phyloP scores from a whole-genome alignment of 257 asterid species.

The Phtheirospermum japonicum region DNA sequence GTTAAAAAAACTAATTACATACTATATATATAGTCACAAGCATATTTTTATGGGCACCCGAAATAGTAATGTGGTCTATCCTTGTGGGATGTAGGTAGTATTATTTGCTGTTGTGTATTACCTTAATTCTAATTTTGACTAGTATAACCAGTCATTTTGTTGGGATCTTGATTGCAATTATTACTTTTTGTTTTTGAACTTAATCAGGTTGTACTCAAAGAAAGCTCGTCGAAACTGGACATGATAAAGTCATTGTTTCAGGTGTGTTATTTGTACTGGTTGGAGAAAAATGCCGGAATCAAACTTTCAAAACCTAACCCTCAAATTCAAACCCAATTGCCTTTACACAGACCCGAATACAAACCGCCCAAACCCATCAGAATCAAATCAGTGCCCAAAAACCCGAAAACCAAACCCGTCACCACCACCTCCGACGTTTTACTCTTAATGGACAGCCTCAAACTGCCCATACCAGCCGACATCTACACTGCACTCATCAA shows the following conservation, averaged over 20 bases:
- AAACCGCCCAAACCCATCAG: constrained; percentile 32
- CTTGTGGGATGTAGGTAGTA: too few species aligned
- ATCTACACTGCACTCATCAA: constrained; percentile 55
- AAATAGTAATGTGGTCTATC: too few species aligned
- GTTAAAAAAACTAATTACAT: too few species aligned
- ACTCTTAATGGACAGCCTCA: constrained; percentile 58
- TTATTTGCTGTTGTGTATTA: background rate
- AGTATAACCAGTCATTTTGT: too few species aligned
- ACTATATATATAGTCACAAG: too few species aligned
- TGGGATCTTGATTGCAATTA: too few species aligned
- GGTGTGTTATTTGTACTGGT: constrained; percentile 81
- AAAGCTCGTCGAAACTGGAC: constrained; percentile 70
- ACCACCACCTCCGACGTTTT: constrained; percentile 57
- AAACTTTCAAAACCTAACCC: constrained; percentile 23
- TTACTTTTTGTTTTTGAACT: background rate
- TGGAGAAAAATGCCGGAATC: constrained; percentile 86
- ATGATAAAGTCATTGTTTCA: constrained; percentile 90
- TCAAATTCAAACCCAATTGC: constrained; percentile 43
- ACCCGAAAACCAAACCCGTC: constrained; percentile 27
- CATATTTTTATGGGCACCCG: too few species aligned
- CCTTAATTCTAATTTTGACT: background rate
- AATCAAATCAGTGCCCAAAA: constrained; percentile 29
- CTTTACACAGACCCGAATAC: constrained; percentile 48
- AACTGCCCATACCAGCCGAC: constrained; percentile 44
- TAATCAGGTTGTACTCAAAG: constrained; percentile 81